Conservation (phyloP, 352 stramenopile species). For the Pythium rhizo-oryzae region DNA sequence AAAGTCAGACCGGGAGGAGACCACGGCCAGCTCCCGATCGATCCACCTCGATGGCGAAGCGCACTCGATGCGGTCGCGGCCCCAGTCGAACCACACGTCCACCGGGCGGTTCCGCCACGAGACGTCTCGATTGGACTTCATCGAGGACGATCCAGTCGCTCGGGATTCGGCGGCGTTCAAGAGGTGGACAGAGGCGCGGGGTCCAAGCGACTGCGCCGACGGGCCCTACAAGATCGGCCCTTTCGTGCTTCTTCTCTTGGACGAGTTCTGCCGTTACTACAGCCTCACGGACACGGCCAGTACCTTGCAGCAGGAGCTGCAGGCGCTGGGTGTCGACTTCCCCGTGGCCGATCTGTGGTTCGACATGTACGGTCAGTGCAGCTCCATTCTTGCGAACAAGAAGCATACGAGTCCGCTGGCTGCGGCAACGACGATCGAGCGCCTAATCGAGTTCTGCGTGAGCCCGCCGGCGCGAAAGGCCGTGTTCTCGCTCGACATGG, state of each 20-base stretch:
- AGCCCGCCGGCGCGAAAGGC: conserved; percentile 26
- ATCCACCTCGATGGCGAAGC: not conserved
- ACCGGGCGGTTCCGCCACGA: not conserved
- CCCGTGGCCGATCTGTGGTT: conserved; percentile 52
- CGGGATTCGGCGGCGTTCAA: conserved; percentile 15
- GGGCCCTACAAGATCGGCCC: conserved; percentile 29
- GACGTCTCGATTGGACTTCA: not conserved
- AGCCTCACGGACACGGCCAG: conserved; percentile 37
- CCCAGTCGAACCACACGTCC: not conserved
- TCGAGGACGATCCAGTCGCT: not conserved
- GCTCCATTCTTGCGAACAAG: conserved; percentile 34
- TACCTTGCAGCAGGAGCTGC: conserved; percentile 46
- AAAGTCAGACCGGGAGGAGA: not conserved
- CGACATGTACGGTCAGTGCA: conserved; percentile 59
- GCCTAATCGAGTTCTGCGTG: conserved; percentile 55
- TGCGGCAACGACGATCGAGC: conserved; percentile 41
- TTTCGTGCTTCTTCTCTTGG: conserved; percentile 59
- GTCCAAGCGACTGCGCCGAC: not conserved
- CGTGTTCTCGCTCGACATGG: conserved; percentile 43
- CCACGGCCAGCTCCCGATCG: not conserved
- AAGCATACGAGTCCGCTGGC: conserved; percentile 9
- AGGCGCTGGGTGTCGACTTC: conserved; percentile 28
- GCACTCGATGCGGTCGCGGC: not conserved
- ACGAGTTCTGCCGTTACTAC: conserved; percentile 59
- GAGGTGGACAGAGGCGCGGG: conserved; percentile 1